Evolutionary conservation across 345 rosid genomes (phyloP).

Genomic region (Eucalyptus caleyi): DNA sequence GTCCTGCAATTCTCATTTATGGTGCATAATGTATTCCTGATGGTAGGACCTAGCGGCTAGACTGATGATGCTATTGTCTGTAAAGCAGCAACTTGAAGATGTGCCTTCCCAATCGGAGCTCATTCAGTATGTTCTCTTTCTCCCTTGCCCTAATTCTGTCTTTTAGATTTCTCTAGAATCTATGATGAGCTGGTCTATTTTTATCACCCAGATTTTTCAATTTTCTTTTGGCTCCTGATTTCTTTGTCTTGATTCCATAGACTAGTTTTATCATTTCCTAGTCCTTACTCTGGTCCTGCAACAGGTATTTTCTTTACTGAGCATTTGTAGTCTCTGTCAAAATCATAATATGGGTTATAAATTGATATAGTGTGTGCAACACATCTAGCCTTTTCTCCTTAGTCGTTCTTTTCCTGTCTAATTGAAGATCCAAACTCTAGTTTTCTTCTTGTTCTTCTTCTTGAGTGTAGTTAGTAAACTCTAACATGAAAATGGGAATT

Average conservation of each 20-base stretch:
- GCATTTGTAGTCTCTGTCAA: not conserved
- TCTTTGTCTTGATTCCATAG: not conserved
- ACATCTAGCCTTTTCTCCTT: not conserved
- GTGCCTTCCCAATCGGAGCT: conserved; percentile 70
- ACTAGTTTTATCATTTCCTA: not conserved
- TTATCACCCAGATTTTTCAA: not conserved
- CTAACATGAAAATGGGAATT: not conserved
- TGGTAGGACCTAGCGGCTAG: conserved; percentile 59
- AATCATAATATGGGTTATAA: not conserved
- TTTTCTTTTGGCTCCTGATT: not conserved
- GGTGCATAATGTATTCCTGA: not conserved
- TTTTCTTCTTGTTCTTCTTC: not conserved
- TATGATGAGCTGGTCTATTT: not conserved
- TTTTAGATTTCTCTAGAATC: not conserved
- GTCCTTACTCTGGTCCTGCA: not conserved
- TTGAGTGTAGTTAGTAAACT: not conserved
- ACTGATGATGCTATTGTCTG: conserved; percentile 35
- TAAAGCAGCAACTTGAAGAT: conserved; percentile 58
- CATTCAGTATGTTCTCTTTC: conserved; percentile 48
- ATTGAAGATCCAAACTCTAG: not conserved
- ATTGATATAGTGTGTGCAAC: not conserved
- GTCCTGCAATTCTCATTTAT: not conserved
- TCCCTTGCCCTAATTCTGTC: not conserved
- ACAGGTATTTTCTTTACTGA: not conserved
- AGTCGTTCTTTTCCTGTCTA: not conserved